Evolutionary conservation across 192 early-diverging fungal species (phyloP), one percentile per base, ranked within the genome.

Genomic region (Powellomyces hirtus): DNA sequence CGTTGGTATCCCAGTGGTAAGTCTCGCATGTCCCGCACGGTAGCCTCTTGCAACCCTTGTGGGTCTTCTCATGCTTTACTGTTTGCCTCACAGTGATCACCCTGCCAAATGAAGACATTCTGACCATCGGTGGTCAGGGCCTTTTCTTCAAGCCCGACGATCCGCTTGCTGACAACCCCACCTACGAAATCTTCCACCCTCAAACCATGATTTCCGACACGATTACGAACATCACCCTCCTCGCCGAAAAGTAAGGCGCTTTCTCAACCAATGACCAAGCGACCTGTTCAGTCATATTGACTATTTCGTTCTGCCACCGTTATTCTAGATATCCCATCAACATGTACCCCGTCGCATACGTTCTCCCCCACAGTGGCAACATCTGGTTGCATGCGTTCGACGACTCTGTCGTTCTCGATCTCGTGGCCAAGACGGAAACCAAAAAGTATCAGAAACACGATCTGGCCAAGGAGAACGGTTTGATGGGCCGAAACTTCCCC

Each of bases 1-100:
- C 45, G 71, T 0, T 74, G 72, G 72, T 74, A 74, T 35, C 72
- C 72, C 1, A 40, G 45, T n/a, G 67, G 70, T 24, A n/a, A n/a
- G n/a, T n/a, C n/a, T n/a, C n/a, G n/a, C n/a, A n/a, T n/a, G n/a
- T n/a, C n/a, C n/a, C n/a, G n/a, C n/a, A n/a, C n/a, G n/a, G n/a
- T n/a, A n/a, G n/a, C n/a, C n/a, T n/a, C n/a, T n/a, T n/a, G n/a
- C n/a, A n/a, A n/a, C n/a, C n/a, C n/a, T n/a, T n/a, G n/a, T n/a
- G n/a, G n/a, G n/a, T n/a, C n/a, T n/a, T n/a, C n/a, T n/a, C n/a
- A n/a, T n/a, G n/a, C n/a, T n/a, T n/a, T n/a, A n/a, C n/a, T n/a
- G n/a, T n/a, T n/a, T n/a, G n/a, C n/a, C n/a, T n/a, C n/a, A n/a
- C n/a, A n/a, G n/a, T n/a, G n/a, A 16, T 63, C 8, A 44, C 59